These are phyloP conservation scores for Hydrangea macrophylla DNA, from an alignment of 148 eudicot genomes.

Conservation along the genomic window DNA sequence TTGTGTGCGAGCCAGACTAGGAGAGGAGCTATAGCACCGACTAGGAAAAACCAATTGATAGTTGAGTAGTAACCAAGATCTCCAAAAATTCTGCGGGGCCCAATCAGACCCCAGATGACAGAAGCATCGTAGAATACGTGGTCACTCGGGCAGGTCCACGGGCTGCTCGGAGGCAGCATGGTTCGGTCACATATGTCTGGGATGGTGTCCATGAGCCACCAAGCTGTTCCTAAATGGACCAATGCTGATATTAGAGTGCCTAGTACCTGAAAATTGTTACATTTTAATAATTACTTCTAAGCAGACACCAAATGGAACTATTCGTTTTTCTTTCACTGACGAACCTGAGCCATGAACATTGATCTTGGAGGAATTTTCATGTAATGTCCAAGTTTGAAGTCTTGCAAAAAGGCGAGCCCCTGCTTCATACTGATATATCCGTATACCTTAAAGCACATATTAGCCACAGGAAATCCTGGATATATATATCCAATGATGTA, in stretches of 20 bases:
- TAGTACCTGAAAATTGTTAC: no score
- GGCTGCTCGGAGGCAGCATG: slow-evolving; percentile 61
- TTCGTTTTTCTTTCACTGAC: background rate
- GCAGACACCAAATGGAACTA: background rate
- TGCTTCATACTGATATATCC: slow-evolving; percentile 54
- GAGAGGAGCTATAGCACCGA: slow-evolving; percentile 63
- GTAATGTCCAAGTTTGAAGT: slow-evolving; percentile 64
- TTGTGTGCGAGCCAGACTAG: slow-evolving; percentile 59
- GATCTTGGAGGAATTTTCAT: slow-evolving; percentile 67
- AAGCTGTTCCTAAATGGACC: slow-evolving; percentile 80
- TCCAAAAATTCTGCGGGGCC: slow-evolving; percentile 89
- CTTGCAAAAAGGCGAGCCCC: slow-evolving; percentile 48
- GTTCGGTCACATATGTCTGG: slow-evolving; percentile 56
- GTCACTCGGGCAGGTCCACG: slow-evolving; percentile 88
- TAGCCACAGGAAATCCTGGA: slow-evolving; percentile 62
- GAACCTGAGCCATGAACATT: slow-evolving; percentile 62
- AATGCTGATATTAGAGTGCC: slow-evolving; percentile 69
- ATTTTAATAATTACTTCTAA: background rate
- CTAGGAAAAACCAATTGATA: slow-evolving; percentile 78
- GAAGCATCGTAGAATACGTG: slow-evolving; percentile 79
- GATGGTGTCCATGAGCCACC: slow-evolving; percentile 89
- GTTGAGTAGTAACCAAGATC: slow-evolving; percentile 71
- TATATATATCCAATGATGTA: slow-evolving; percentile 53
- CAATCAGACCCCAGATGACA: slow-evolving; percentile 85
- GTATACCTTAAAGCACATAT: slow-evolving; percentile 58